Evolutionary conservation across 257 asterid species (phyloP).

Genomic region (Paulownia fortunei): DNA sequence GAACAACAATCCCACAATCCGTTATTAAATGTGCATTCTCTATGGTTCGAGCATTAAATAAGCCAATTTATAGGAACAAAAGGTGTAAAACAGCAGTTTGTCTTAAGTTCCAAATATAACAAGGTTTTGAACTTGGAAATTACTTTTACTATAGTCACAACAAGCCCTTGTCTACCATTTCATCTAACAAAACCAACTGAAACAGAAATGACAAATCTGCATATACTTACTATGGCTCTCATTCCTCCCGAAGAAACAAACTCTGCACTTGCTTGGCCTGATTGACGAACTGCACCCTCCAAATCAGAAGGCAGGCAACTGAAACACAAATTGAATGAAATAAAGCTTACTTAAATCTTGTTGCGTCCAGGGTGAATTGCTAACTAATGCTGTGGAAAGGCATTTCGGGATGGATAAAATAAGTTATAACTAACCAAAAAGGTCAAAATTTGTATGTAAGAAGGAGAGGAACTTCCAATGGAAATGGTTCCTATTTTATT

Average conservation of each 20-base stretch:
- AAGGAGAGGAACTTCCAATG: not conserved
- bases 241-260: constrained; percentile 83
- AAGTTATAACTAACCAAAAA: not conserved
- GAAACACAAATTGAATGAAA: constrained; percentile 38
- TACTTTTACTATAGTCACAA: not conserved
- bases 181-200: constrained; percentile 17
- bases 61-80: not conserved
- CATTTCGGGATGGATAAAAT: not conserved
- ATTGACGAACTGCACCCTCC: constrained; percentile 92
- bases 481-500: not conserved
- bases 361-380: not conserved
- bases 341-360: not conserved
- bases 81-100: not conserved
- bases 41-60: not conserved
- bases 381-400: not conserved
- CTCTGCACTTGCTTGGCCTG: constrained; percentile 79
- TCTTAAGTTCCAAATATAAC: not conserved
- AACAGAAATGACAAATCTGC: not conserved
- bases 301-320: constrained; percentile 90
- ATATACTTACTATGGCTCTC: constrained; percentile 74
- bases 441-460: not conserved
- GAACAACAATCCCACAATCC: not conserved
- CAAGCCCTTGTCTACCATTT: constrained; percentile 10
- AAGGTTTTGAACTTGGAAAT: not conserved
- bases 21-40: not conserved